Percentiles rank a stretch among this genome's conserved stretches.
These are phyloP conservation scores for Oryza coarctata DNA, from an alignment of 176 grass and related monocot genomes.

Conservation along the genomic window DNA sequence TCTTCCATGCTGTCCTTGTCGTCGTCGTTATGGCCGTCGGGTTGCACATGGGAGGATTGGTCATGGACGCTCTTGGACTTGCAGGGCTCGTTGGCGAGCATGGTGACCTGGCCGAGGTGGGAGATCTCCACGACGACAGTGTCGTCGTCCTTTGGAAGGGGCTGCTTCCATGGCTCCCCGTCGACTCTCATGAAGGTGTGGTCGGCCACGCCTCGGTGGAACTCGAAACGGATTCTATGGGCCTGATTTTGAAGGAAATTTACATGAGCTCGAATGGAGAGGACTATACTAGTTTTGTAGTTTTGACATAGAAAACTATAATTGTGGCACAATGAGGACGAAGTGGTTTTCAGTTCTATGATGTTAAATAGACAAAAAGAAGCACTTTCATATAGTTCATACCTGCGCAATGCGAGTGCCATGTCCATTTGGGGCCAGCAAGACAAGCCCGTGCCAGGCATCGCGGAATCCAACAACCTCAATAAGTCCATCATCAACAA, in stretches of 20 bases:
- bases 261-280: background rate
- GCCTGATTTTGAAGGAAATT: slow-evolving; percentile 38
- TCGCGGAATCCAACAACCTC: slow-evolving; percentile 93
- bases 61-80: slow-evolving; percentile 57
- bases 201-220: slow-evolving; percentile 55
- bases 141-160: slow-evolving; percentile 64
- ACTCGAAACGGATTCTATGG: slow-evolving; percentile 75
- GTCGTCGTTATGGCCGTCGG: background rate
- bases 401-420: slow-evolving; percentile 87
- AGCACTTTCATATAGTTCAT: background rate
- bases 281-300: background rate
- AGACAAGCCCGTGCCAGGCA: slow-evolving; percentile 84
- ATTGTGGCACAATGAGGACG: background rate
- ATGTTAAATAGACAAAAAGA: background rate
- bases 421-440: slow-evolving; percentile 86
- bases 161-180: slow-evolving; percentile 94
- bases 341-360: background rate
- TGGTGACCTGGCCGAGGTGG: slow-evolving; percentile 67
- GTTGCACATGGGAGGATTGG: background rate
- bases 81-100: slow-evolving; percentile 67
- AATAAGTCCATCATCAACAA: slow-evolving; percentile 70
- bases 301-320: background rate
- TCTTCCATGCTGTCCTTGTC: slow-evolving; percentile 29
- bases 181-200: slow-evolving; percentile 89
- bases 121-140: slow-evolving; percentile 76